Percentiles rank a stretch among this genome's conserved stretches.
Evolutionary conservation across 2,329 filamentous ascomycete species (phyloP).

Genomic region (Xylaria sp.): DNA sequence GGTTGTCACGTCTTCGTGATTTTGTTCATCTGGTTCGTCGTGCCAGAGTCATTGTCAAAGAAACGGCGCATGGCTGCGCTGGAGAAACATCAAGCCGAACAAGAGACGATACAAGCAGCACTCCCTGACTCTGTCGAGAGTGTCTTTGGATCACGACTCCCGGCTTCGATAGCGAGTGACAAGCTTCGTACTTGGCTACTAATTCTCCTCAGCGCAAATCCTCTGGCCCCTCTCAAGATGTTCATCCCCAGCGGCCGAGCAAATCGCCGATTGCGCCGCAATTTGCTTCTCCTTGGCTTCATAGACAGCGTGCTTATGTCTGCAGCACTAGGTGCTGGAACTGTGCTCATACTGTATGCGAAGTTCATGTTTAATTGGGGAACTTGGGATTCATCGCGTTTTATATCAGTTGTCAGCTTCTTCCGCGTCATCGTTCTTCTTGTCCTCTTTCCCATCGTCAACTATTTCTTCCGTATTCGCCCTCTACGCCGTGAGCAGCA

Average conservation of each 20-base stretch:
- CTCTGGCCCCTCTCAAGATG: slow-evolving; percentile 80
- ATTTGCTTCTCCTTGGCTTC: slow-evolving; percentile 81
- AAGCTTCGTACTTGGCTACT: slow-evolving; percentile 47
- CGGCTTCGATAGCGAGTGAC: slow-evolving; percentile 38
- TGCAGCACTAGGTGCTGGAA: slow-evolving; percentile 80
- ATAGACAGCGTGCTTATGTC: slow-evolving; percentile 87
- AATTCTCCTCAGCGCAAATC: slow-evolving; percentile 64
- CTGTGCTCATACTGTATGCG: slow-evolving; percentile 86
- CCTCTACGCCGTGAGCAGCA: slow-evolving; percentile 57
- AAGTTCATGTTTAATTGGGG: slow-evolving; percentile 85
- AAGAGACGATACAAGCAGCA: slow-evolving; percentile 48
- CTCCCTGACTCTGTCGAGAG: slow-evolving; percentile 37
- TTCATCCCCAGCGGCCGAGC: slow-evolving; percentile 77
- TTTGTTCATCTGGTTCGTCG: slow-evolving; percentile 72
- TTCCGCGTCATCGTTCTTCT: slow-evolving; percentile 81
- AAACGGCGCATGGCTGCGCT: slow-evolving; percentile 75
- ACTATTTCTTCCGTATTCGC: slow-evolving; percentile 74
- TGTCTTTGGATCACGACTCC: slow-evolving; percentile 38
- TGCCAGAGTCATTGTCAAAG: slow-evolving; percentile 86
- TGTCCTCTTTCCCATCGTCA: slow-evolving; percentile 77
- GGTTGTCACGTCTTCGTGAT: slow-evolving; percentile 79
- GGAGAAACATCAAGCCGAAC: slow-evolving; percentile 68
- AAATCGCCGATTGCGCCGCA: slow-evolving; percentile 73
- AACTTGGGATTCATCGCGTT: slow-evolving; percentile 80
- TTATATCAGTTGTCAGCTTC: slow-evolving; percentile 81